A percentile compares a stretch with the other conserved stretches of the same genome.
These are phyloP conservation scores for Agrocybe pediades DNA, from an alignment of 768 basidiomycete genomes.

Conservation along the genomic window DNA sequence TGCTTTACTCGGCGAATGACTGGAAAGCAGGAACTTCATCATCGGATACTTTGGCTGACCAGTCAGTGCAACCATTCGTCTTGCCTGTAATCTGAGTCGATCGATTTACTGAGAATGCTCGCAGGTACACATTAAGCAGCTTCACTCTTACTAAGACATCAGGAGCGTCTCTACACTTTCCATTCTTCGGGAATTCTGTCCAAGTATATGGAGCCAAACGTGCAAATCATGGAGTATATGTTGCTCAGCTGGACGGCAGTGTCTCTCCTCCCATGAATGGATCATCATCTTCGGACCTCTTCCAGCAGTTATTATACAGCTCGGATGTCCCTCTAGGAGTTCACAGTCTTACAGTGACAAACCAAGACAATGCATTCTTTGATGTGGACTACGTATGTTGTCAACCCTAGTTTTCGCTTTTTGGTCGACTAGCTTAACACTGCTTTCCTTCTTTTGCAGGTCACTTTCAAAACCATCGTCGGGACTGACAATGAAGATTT, in stretches of 20 bases:
- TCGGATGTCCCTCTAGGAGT: constrained; percentile 24
- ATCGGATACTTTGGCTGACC: constrained; percentile 5
- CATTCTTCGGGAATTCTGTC: constrained; percentile 50
- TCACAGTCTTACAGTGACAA: constrained; percentile 39
- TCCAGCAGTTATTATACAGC: constrained; percentile 11
- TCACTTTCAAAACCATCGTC: constrained; percentile 32
- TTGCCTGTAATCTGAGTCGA: not conserved
- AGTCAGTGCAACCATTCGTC: not conserved
- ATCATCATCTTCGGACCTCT: not conserved
- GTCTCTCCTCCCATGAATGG: constrained; percentile 30
- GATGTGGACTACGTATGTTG: constrained; percentile 53
- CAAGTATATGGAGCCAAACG: constrained; percentile 52
- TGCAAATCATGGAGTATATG: constrained; percentile 45
- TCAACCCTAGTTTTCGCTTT: not conserved
- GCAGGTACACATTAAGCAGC: constrained; percentile 35
- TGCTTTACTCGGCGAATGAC: constrained; percentile 17
- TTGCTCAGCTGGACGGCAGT: constrained; percentile 38
- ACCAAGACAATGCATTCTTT: constrained; percentile 27
- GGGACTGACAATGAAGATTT: constrained; percentile 24
- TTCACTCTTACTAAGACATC: constrained; percentile 35
- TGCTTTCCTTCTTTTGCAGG: constrained; percentile 18
- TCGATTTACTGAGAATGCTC: constrained; percentile 12
- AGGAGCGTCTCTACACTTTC: constrained; percentile 36
- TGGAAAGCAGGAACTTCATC: constrained; percentile 21
- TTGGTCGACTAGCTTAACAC: not conserved